Conservation (phyloP, 2,329 filamentous ascomycete genomes). For the Madurella fahalii region DNA sequence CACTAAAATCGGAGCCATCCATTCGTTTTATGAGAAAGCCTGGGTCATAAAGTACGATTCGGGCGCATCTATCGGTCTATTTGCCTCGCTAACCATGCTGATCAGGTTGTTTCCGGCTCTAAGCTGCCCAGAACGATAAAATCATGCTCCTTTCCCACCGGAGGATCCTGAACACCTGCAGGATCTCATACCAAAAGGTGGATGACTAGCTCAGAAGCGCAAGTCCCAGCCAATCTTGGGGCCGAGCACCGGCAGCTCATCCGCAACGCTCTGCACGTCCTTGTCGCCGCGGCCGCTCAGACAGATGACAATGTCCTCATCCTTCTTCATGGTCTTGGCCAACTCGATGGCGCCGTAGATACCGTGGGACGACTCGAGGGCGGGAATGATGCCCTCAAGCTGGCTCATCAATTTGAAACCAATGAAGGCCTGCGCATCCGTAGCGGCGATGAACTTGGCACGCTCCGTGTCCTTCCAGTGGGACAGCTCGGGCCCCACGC, state of each 20-base stretch:
- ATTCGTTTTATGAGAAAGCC: too few relatives aligned
- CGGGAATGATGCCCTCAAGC: slow-evolving; percentile 94
- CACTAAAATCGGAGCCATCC: too few relatives aligned
- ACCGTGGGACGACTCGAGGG: slow-evolving; percentile 88
- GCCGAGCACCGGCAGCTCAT: slow-evolving; percentile 83
- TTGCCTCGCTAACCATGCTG: neutral
- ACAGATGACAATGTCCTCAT: slow-evolving; percentile 88
- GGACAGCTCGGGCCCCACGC: slow-evolving; percentile 88
- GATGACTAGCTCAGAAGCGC: slow-evolving; percentile 45
- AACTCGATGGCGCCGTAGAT: slow-evolving; percentile 85
- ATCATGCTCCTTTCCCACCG: neutral
- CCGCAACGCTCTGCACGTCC: slow-evolving; percentile 96
- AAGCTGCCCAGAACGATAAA: neutral
- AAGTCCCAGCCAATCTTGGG: slow-evolving; percentile 78
- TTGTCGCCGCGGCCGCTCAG: slow-evolving; percentile 92
- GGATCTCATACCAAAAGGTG: neutral
- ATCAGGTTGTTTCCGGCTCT: neutral
- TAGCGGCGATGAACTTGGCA: slow-evolving; percentile 85
- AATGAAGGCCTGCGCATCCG: slow-evolving; percentile 82
- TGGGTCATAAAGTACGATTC: neutral
- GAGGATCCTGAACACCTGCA: neutral
- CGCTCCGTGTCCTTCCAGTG: slow-evolving; percentile 88
- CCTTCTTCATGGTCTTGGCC: slow-evolving; percentile 87
- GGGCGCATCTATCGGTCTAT: slow-evolving; percentile 2
- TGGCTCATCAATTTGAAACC: slow-evolving; percentile 83